phyloP scores from a whole-genome alignment of 2,329 filamentous ascomycete genomes.

The Stachybotrys echinatus region DNA sequence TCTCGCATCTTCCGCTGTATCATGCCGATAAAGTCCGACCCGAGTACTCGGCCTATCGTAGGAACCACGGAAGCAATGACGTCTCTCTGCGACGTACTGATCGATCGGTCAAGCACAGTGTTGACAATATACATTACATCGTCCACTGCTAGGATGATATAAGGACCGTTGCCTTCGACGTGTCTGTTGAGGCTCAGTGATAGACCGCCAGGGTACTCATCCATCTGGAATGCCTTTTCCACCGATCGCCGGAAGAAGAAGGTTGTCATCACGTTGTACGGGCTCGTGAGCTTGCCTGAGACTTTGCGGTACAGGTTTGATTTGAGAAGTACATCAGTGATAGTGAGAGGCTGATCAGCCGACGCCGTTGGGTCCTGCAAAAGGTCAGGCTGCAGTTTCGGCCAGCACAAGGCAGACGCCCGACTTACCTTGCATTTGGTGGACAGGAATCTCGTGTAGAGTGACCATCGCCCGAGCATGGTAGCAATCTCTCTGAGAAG shows the following conservation, averaged over 20 bases:
- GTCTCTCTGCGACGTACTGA: constrained; percentile 78
- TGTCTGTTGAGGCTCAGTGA: constrained; percentile 69
- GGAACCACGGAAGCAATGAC: constrained; percentile 76
- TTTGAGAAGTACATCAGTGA: constrained; percentile 70
- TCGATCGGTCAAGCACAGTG: constrained; percentile 77
- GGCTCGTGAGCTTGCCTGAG: constrained; percentile 63
- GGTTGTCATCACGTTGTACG: constrained; percentile 88
- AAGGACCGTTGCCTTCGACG: constrained; percentile 74
- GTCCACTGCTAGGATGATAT: constrained; percentile 92
- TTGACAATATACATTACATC: constrained; percentile 99
- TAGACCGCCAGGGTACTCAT: constrained; percentile 78
- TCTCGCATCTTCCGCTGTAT: constrained; percentile 96
- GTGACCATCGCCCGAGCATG: constrained; percentile 89
- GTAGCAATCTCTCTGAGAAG: constrained; percentile 81
- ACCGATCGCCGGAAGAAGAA: constrained; percentile 97
- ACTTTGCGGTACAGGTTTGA: constrained; percentile 81
- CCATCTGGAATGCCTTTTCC: constrained; percentile 95
- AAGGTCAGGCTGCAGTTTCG: constrained; percentile 9
- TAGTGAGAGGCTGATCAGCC: constrained; percentile 51
- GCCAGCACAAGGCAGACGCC: neutral
- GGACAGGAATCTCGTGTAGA: constrained; percentile 85
- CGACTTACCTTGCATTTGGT: constrained; percentile 72
- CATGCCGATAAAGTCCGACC: constrained; percentile 92
- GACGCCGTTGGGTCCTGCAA: constrained; percentile 43
- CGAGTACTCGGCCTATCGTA: constrained; percentile 72